phyloP scores from a whole-genome alignment of 169 alveolate species.

The Ichthyophthirius multifiliis region DNA sequence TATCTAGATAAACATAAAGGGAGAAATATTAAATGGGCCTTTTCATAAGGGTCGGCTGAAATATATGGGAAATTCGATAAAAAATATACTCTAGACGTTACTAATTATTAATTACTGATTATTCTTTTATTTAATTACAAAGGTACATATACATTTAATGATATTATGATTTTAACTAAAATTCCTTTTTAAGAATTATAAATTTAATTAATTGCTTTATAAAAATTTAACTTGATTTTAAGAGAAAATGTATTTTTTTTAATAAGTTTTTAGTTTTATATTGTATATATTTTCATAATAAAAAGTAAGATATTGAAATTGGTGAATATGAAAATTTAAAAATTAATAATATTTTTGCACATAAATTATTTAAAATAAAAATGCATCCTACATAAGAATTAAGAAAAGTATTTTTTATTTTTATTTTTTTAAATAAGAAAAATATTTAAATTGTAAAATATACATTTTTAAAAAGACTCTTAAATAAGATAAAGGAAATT shows the following conservation, averaged over 20 bases:
- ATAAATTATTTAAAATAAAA: not conserved
- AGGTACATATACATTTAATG: not conserved
- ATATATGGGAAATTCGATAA: not conserved
- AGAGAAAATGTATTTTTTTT: not conserved
- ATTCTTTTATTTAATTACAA: not conserved
- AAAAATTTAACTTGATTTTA: not conserved
- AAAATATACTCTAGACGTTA: not conserved
- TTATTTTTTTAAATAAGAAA: not conserved
- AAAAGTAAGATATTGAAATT: not conserved
- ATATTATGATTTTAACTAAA: not conserved
- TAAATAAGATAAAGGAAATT: not conserved
- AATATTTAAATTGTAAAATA: not conserved
- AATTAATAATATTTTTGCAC: not conserved
- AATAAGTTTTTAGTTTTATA: not conserved
- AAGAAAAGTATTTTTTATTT: not conserved
- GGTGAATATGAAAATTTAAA: not conserved
- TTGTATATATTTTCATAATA: not conserved
- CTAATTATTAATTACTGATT: not conserved
- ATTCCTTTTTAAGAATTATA: not conserved
- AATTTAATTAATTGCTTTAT: not conserved
- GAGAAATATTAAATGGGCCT: not conserved
- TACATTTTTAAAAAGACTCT: not conserved
- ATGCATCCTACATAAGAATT: not conserved
- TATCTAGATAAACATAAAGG: not conserved
- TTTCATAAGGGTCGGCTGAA: not conserved